Conservation (phyloP, 164 flowering plant genomes). For the Chimonanthus praecox region DNA sequence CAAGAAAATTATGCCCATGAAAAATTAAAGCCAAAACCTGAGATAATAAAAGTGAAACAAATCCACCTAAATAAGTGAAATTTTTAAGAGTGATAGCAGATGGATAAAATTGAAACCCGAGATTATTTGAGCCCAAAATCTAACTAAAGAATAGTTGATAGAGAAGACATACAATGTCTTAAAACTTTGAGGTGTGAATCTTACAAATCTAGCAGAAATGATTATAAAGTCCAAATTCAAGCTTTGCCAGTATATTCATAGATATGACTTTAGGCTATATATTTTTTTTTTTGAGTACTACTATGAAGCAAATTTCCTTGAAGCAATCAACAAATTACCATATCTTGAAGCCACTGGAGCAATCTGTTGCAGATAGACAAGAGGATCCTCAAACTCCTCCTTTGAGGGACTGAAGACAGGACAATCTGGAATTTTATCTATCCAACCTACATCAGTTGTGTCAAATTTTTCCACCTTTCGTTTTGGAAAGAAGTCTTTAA, state of each 20-base stretch:
- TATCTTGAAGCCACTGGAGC: slow-evolving; percentile 90
- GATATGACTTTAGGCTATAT: no score
- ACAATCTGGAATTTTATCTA: slow-evolving; percentile 71
- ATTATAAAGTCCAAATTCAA: background rate
- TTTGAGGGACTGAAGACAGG: slow-evolving; percentile 78
- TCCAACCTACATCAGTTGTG: slow-evolving; percentile 61
- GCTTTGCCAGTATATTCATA: background rate
- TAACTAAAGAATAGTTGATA: no score
- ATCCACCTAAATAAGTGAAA: no score
- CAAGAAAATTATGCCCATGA: no score
- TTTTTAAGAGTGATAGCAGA: no score
- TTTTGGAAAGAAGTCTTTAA: slow-evolving; percentile 42
- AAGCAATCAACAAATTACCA: slow-evolving; percentile 40
- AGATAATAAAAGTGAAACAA: no score
- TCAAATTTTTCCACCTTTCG: slow-evolving; percentile 64
- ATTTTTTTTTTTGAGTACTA: no score
- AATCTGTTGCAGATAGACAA: slow-evolving; percentile 79
- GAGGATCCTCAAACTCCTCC: slow-evolving; percentile 94
- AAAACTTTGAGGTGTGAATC: background rate
- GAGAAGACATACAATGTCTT: no score
- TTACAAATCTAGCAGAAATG: background rate
- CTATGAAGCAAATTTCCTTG: background rate
- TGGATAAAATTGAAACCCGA: no score
- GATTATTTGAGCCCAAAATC: no score
- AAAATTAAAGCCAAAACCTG: no score